Evolutionary conservation across 2,329 filamentous ascomycete genomes (phyloP).

Genomic region (Alternaria consortialis): DNA sequence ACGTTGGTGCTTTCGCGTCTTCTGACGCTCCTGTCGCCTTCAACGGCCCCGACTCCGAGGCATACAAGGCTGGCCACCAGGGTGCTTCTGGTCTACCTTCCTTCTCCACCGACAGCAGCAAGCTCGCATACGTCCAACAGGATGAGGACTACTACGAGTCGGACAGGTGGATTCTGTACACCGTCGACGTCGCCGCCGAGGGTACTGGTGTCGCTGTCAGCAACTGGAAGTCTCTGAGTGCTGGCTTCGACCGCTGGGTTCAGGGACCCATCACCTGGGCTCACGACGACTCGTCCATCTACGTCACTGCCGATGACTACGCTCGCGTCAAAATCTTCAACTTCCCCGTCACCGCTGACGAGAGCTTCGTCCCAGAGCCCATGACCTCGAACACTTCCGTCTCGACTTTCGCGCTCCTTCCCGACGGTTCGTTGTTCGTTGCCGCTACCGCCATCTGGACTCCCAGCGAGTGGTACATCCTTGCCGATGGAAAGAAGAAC

Average conservation of each 20-base stretch:
- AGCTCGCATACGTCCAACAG: constrained; percentile 79
- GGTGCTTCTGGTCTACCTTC: constrained; percentile 74
- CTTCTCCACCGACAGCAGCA: constrained; percentile 77
- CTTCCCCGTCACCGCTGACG: constrained; percentile 66
- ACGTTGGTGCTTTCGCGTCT: constrained; percentile 72
- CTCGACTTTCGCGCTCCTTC: constrained; percentile 61
- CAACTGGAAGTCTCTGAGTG: constrained; percentile 43
- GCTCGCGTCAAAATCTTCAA: constrained; percentile 63
- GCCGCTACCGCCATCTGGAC: constrained; percentile 46
- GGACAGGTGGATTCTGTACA: constrained; percentile 69
- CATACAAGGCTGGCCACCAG: constrained; percentile 55
- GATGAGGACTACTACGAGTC: constrained; percentile 75
- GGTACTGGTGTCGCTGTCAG: constrained; percentile 32
- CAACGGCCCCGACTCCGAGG: constrained; percentile 44
- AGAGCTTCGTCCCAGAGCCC: constrained; percentile 53
- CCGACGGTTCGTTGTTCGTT: constrained; percentile 64
- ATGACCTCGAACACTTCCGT: constrained; percentile 56
- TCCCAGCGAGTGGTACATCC: constrained; percentile 43
- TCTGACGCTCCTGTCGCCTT: constrained; percentile 56
- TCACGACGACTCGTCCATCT: constrained; percentile 44
- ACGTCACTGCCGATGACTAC: constrained; percentile 46
- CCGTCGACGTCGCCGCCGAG: constrained; percentile 38
- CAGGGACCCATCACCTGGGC: constrained; percentile 43
- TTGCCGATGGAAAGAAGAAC: constrained; percentile 46
- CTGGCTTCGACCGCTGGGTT: constrained; percentile 44